phyloP scores from a whole-genome alignment of 345 rosid genomes.

The Clarkia xantiana region DNA sequence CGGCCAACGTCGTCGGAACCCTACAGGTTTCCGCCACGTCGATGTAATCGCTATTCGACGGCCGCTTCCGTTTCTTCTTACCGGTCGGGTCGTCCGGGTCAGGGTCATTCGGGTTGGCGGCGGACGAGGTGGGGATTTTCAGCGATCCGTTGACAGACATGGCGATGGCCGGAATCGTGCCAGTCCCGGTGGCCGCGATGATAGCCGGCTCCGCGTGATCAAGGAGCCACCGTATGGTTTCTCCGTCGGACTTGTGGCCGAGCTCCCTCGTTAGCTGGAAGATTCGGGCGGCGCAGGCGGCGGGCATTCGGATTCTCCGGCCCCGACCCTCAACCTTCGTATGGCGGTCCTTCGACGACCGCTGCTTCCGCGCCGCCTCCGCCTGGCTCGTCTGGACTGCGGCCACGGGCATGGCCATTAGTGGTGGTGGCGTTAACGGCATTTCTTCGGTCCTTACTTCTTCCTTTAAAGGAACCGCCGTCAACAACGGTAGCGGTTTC shows the following conservation, averaged over 20 bases:
- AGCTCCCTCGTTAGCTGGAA: slow-evolving; percentile 78
- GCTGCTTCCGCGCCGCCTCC: slow-evolving; percentile 10
- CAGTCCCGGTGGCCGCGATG: slow-evolving; percentile 81
- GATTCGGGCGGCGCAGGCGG: slow-evolving; percentile 85
- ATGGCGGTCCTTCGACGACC: slow-evolving; percentile 58
- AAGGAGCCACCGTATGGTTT: slow-evolving; percentile 76
- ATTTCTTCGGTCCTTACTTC: background rate
- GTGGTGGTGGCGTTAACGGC: slow-evolving; percentile 9
- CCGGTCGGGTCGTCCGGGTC: slow-evolving; percentile 25
- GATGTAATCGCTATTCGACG: slow-evolving; percentile 62
- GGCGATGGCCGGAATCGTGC: slow-evolving; percentile 87
- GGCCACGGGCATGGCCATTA: slow-evolving; percentile 10
- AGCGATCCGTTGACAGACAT: slow-evolving; percentile 80
- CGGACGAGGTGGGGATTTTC: slow-evolving; percentile 62
- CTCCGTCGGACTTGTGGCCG: slow-evolving; percentile 86
- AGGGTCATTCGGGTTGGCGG: slow-evolving; percentile 21
- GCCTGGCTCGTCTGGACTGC: slow-evolving; percentile 19
- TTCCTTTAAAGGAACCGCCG: too few species aligned
- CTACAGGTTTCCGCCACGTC: slow-evolving; percentile 32
- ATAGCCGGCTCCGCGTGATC: slow-evolving; percentile 85
- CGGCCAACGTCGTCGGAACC: slow-evolving; percentile 30
- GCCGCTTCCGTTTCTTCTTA: slow-evolving; percentile 60
- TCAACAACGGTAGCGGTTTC: too few species aligned
- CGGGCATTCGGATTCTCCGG: slow-evolving; percentile 92
- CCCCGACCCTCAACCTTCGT: slow-evolving; percentile 91